phyloP scores from a whole-genome alignment of 164 flowering plant species.

The Magnolia kwangsiensis region DNA sequence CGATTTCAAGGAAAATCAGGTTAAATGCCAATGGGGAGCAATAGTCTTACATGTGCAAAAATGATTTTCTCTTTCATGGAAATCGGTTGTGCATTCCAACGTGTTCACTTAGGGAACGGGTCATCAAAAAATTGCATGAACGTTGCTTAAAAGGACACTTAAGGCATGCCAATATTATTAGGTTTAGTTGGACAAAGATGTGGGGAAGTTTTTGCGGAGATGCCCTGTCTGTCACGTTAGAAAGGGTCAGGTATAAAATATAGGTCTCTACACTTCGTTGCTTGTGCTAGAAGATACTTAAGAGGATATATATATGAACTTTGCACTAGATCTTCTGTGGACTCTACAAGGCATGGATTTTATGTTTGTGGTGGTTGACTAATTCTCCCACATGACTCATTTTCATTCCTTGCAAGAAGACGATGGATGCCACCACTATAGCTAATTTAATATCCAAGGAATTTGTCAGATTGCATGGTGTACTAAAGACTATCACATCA shows the following conservation, averaged over 20 bases:
- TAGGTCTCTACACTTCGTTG: no score
- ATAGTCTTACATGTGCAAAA: not conserved
- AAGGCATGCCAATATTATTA: not conserved
- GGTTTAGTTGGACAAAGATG: not conserved
- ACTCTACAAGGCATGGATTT: not conserved
- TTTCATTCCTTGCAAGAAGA: not conserved
- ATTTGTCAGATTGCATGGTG: no score
- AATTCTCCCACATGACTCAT: not conserved
- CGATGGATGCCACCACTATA: no score
- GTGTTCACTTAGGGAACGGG: not conserved
- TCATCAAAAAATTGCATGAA: not conserved
- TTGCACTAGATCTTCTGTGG: not conserved
- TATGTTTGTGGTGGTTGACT: not conserved
- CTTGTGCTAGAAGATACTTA: no score
- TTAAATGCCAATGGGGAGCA: not conserved
- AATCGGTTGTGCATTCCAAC: slow-evolving; percentile 1
- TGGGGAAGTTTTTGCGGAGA: not conserved
- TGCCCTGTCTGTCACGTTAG: not conserved
- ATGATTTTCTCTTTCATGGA: not conserved
- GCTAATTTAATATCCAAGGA: no score
- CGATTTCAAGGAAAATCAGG: not conserved
- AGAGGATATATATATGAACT: no score
- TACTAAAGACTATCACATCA: no score
- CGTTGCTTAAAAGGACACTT: not conserved
- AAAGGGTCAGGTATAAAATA: no score